Evolutionary conservation across 2,329 filamentous ascomycete genomes (phyloP).

Genomic region (Emergomyces orientalis): DNA sequence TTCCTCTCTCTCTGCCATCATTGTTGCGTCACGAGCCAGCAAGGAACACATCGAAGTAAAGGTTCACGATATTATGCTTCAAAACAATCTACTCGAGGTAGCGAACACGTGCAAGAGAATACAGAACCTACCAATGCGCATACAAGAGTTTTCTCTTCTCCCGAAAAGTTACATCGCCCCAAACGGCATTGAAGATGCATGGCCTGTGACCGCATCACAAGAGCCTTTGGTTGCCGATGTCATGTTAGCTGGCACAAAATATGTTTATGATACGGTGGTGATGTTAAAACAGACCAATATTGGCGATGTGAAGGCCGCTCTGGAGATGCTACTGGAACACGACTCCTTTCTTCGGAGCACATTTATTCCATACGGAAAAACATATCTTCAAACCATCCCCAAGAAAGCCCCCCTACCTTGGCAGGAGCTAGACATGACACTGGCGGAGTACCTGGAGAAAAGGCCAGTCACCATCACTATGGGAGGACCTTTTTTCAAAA

Average conservation of each 20-base stretch:
- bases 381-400: slow-evolving; percentile 13
- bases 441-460: slow-evolving; percentile 12
- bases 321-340: slow-evolving; percentile 6
- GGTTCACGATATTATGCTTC: slow-evolving; percentile 10
- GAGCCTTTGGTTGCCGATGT: not conserved
- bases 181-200: not conserved
- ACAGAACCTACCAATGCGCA: not conserved
- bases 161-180: not conserved
- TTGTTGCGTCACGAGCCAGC: slow-evolving; percentile 8
- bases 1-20: slow-evolving; percentile 12
- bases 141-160: not conserved
- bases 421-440: slow-evolving; percentile 9
- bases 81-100: not conserved
- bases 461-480: slow-evolving; percentile 10
- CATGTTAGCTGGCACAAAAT: not conserved
- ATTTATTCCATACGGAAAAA: slow-evolving; percentile 10
- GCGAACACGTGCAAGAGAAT: not conserved
- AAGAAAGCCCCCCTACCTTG: slow-evolving; percentile 10
- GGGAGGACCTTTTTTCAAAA: slow-evolving; percentile 12
- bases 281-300: not conserved
- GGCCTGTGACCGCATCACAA: not conserved
- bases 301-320: slow-evolving; percentile 7
- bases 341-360: slow-evolving; percentile 12
- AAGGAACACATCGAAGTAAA: slow-evolving; percentile 8
- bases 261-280: slow-evolving; percentile 1